Conservation (phyloP, 1,139 yeast species). For the Saccharomyces hybrid region DNA sequence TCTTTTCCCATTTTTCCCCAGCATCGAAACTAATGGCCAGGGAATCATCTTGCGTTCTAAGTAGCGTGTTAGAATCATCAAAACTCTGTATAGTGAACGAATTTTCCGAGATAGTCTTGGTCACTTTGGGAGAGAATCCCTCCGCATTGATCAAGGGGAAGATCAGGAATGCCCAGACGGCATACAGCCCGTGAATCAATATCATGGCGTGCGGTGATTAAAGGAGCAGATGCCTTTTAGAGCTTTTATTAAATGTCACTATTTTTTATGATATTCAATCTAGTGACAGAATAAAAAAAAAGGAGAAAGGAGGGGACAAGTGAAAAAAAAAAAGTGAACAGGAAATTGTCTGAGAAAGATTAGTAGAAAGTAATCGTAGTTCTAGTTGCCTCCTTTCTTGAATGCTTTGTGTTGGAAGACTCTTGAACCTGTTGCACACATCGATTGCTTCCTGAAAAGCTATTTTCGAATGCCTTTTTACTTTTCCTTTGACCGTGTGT, state of each 20-base stretch:
- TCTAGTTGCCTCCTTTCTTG: no score
- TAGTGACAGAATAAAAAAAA: neutral
- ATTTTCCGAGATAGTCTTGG: constrained; percentile 6
- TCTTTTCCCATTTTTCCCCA: constrained; percentile 23
- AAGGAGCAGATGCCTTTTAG: no score
- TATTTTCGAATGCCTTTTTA: no score
- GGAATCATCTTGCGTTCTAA: constrained; percentile 10
- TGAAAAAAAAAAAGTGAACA: no score
- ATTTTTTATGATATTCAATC: neutral
- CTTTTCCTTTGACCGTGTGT: no score
- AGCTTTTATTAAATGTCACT: neutral
- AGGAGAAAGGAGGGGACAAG: neutral
- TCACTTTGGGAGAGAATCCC: constrained; percentile 17
- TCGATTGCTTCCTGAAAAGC: no score
- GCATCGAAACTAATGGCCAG: constrained; percentile 20
- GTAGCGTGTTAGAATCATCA: constrained; percentile 26
- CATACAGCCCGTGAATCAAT: constrained; percentile 1
- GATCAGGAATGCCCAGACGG: constrained; percentile 2
- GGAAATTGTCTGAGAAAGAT: no score
- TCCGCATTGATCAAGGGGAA: constrained; percentile 4
- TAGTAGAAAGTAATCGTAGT: no score
- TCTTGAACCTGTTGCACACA: no score
- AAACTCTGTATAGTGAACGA: constrained; percentile 13
- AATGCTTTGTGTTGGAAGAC: no score
- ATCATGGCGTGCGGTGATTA: neutral